A percentile compares a stretch with the other conserved stretches of the same genome.
Conservation (phyloP, 768 basidiomycete species). For the Glaciozyma martinii region DNA sequence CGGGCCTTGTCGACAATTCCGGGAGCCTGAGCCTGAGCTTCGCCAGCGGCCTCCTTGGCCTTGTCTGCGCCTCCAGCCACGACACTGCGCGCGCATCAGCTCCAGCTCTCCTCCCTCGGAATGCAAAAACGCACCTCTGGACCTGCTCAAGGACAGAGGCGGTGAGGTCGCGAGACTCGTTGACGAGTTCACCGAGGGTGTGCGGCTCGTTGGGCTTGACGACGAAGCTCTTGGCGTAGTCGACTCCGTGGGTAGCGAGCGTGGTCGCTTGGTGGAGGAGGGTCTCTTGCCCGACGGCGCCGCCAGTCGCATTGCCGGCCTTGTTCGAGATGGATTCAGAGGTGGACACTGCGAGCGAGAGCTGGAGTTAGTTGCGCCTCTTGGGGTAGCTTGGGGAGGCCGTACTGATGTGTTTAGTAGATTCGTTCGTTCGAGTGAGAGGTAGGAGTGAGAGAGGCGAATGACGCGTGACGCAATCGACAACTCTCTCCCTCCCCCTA, state of each 20-base stretch:
- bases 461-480: too few relatives aligned
- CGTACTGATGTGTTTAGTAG: not conserved
- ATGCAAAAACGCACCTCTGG: conserved; percentile 2
- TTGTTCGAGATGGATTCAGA: conserved; percentile 9
- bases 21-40: conserved; percentile 13
- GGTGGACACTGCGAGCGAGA: conserved; percentile 6
- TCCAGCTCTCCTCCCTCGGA: not conserved
- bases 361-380: not conserved
- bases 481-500: too few relatives aligned
- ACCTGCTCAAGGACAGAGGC: conserved; percentile 12
- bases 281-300: conserved; percentile 14
- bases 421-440: too few relatives aligned
- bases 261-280: conserved; percentile 4
- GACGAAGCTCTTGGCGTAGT: conserved; percentile 1
- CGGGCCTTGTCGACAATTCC: conserved; percentile 22
- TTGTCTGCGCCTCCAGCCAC: conserved; percentile 12
- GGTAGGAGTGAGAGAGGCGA: too few relatives aligned
- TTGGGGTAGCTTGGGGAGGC: not conserved
- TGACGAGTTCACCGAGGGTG: conserved; percentile 18
- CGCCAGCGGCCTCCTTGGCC: conserved; percentile 20
- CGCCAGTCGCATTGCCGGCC: conserved; percentile 11
- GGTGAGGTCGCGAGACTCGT: conserved; percentile 16
- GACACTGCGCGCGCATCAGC: not conserved
- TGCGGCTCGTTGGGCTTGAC: not conserved
- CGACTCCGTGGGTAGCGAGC: conserved; percentile 13